Percentiles rank a stretch among this genome's conserved stretches.
Conservation (phyloP, 441 rosid genomes). For the Adansonia rubrostipa region DNA sequence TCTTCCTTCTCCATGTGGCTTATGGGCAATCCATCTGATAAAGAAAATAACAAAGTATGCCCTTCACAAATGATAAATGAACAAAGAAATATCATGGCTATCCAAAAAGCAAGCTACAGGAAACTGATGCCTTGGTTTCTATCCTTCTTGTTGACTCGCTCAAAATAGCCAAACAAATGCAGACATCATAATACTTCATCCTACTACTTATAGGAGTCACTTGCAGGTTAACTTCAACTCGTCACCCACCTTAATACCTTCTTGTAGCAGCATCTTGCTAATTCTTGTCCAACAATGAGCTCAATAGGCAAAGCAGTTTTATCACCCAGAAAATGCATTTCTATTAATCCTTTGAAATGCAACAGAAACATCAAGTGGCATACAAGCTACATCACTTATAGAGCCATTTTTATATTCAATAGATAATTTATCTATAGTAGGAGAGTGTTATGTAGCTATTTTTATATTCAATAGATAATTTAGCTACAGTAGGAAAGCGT, state of each 20-base stretch:
- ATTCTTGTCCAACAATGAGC: slow-evolving; percentile 29
- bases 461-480: neutral
- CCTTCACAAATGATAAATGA: neutral
- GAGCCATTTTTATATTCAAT: neutral
- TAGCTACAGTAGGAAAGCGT: neutral
- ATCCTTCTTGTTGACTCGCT: slow-evolving; percentile 18
- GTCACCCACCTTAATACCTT: slow-evolving; percentile 22
- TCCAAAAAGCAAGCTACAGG: slow-evolving; percentile 16
- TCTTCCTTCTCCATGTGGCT: neutral
- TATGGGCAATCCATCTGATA: neutral
- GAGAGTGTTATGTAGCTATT: neutral
- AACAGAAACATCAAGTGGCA: slow-evolving; percentile 8
- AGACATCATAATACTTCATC: neutral
- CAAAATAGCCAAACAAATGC: slow-evolving; percentile 1
- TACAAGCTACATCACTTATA: neutral
- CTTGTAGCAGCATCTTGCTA: slow-evolving; percentile 18
- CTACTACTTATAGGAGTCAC: neutral
- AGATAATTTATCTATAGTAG: neutral
- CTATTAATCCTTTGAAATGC: slow-evolving; percentile 10
- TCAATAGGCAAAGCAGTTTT: slow-evolving; percentile 22
- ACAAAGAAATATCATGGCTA: slow-evolving; percentile 2
- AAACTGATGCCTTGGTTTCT: neutral
- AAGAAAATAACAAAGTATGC: neutral
- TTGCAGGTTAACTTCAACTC: slow-evolving; percentile 1
- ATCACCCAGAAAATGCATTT: slow-evolving; percentile 13